Base-by-base conservation (phyloP, 768 basidiomycete genomes). In the Trametopsis cervina region DNA sequence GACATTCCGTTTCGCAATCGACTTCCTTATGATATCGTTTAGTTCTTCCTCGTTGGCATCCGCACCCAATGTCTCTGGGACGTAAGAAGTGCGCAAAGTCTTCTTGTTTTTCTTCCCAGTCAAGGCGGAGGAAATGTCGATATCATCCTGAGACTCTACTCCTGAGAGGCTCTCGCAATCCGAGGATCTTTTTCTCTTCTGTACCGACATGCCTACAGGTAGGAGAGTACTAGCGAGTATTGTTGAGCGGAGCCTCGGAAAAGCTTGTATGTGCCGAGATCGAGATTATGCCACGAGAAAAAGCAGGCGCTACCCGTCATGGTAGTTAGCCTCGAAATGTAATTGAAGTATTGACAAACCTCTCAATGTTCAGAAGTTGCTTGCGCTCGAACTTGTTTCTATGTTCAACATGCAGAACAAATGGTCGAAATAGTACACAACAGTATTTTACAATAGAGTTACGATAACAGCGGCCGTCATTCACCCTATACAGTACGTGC, bases 1-100 rank as follows among this genome's bases (percentile, higher is more conserved):
- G 9, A 85, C 64, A 60, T 91, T 77, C 33, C 85, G 69, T 64
- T 83, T 89, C 5, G 75, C 65, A 48, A 90, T 86, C 42, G 85
- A 81, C 15, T 76, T 69, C 37, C 78, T 73, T 35, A 93, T 80
- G 46, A 90, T 77, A 17, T 79, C 70, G 23, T 72, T 70, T 37
- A 90, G 72, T 1, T 76, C 80, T 5, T 67, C 69, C 12, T 63
- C 64, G 36, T 65, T 60, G 1, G 55, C 54, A 4, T 46, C 23
- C 21, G 36, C 25, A 29, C 36, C 23, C 11, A 40, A 40, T 18
- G 18, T 22, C 18, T 42, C 42, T 22, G 39, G 21, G 7, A 17
- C 17, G 42, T 42, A 4, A 25, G 36, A 13, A 11, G 23, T 18
- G 23, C 23, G 33, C 2, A 15, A 17, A 6, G 42, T 45, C 40